These are phyloP conservation scores for Aegilops tauschii DNA, from an alignment of 176 grass and related monocot species.

Conservation along the genomic window DNA sequence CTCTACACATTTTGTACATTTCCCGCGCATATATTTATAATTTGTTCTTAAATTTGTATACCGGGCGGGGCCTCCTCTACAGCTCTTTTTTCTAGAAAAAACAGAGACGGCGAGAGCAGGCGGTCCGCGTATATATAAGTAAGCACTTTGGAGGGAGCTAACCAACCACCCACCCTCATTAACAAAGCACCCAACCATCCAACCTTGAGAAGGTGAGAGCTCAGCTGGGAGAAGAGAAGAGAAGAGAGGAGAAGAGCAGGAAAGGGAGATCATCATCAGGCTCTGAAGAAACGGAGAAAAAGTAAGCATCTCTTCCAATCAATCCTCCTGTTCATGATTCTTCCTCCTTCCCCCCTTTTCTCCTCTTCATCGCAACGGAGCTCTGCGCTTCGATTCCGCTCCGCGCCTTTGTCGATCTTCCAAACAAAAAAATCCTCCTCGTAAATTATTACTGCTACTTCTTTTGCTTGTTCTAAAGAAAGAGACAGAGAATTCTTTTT, in stretches of 20 bases:
- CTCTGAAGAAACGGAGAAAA: not conserved
- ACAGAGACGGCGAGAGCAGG: not conserved
- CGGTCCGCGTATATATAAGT: constrained; percentile 15
- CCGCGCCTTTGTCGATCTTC: not conserved
- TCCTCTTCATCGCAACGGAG: not conserved
- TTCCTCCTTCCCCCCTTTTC: not conserved
- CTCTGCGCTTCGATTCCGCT: not conserved
- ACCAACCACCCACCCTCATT: constrained; percentile 31
- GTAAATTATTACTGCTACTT: not conserved
- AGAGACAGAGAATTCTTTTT: not conserved
- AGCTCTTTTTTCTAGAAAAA: not conserved
- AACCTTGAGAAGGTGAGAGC: constrained; percentile 21
- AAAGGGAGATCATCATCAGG: not conserved
- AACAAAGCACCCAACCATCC: constrained; percentile 16
- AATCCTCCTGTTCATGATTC: not conserved
- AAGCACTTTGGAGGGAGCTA: not conserved
- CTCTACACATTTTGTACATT: not conserved
- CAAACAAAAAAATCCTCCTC: not conserved
- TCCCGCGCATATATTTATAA: not conserved
- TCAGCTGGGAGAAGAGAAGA: not conserved
- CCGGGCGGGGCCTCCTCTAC: not conserved
- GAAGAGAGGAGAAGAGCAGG: not conserved
- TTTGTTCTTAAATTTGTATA: not conserved
- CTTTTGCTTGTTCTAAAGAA: not conserved
- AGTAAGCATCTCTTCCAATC: not conserved